Evolutionary conservation across 495 filamentous ascomycete genomes (phyloP).

Genomic region (Aspergillus bertholletiae): DNA sequence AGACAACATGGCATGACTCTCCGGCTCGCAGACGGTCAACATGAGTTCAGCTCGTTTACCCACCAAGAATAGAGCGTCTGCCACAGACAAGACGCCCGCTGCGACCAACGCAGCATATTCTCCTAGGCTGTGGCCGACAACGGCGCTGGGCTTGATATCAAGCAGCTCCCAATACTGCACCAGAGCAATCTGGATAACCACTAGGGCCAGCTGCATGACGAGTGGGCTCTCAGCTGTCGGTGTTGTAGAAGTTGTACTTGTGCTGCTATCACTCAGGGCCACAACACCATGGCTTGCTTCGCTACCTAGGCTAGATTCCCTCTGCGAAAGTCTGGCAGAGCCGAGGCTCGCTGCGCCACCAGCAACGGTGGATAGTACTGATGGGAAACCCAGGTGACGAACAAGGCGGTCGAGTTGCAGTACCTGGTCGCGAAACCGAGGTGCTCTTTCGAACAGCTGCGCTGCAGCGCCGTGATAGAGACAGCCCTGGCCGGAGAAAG

Average conservation of each 20-base stretch:
- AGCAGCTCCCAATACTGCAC: slow-evolving; percentile 77
- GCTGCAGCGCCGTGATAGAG: slow-evolving; percentile 39
- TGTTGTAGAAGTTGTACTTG: no score
- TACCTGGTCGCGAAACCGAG: slow-evolving; percentile 24
- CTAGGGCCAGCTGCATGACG: slow-evolving; percentile 47
- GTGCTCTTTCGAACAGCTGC: slow-evolving; percentile 22
- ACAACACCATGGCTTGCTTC: no score
- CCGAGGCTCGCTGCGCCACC: slow-evolving; percentile 4
- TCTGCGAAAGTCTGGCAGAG: no score
- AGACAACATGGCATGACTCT: slow-evolving; percentile 63
- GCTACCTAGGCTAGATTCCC: no score
- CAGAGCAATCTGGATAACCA: slow-evolving; percentile 78
- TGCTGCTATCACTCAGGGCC: no score
- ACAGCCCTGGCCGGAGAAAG: slow-evolving; percentile 68
- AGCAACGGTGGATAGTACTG: slow-evolving; percentile 27
- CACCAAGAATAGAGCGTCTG: slow-evolving; percentile 77
- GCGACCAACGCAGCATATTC: slow-evolving; percentile 86
- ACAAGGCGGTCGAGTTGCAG: slow-evolving; percentile 25
- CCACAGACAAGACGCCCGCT: slow-evolving; percentile 73
- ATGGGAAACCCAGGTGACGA: slow-evolving; percentile 29
- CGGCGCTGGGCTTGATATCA: slow-evolving; percentile 70
- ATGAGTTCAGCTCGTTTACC: slow-evolving; percentile 76
- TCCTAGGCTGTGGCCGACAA: slow-evolving; percentile 81
- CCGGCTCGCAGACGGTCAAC: slow-evolving; percentile 62
- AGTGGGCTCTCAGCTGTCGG: no score